These are phyloP conservation scores for Dalbergia cochinchinensis DNA, from an alignment of 306 rosid species.

Conservation along the genomic window DNA sequence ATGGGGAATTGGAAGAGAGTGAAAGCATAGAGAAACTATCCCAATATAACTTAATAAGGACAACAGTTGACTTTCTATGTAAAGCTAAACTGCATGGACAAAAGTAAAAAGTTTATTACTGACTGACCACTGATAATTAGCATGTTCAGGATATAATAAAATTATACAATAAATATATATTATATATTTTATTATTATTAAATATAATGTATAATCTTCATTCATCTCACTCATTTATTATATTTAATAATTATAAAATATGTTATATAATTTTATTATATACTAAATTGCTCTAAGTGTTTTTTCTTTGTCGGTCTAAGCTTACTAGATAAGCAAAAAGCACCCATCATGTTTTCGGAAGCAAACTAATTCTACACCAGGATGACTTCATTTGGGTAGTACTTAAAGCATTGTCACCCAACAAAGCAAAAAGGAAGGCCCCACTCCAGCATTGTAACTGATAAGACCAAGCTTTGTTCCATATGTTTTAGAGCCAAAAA, in stretches of 20 bases:
- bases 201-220: no score
- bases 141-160: no score
- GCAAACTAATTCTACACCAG: not conserved
- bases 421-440: not conserved
- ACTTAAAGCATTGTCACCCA: not conserved
- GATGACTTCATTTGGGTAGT: not conserved
- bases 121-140: constrained; percentile 10
- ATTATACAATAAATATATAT: no score
- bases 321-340: constrained; percentile 17
- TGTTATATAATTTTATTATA: no score
- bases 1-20: constrained; percentile 23
- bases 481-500: not conserved
- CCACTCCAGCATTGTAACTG: not conserved
- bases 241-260: no score
- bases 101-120: not conserved
- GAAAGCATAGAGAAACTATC: constrained; percentile 14
- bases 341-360: not conserved
- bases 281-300: no score
- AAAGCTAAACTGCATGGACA: not conserved
- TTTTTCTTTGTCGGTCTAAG: constrained; percentile 21
- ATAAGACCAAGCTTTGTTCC: not conserved
- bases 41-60: not conserved
- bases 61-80: not conserved
- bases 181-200: no score
- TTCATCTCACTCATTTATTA: no score